Conservation (phyloP, 78 protist species). For the Chrysochromulina parva region DNA sequence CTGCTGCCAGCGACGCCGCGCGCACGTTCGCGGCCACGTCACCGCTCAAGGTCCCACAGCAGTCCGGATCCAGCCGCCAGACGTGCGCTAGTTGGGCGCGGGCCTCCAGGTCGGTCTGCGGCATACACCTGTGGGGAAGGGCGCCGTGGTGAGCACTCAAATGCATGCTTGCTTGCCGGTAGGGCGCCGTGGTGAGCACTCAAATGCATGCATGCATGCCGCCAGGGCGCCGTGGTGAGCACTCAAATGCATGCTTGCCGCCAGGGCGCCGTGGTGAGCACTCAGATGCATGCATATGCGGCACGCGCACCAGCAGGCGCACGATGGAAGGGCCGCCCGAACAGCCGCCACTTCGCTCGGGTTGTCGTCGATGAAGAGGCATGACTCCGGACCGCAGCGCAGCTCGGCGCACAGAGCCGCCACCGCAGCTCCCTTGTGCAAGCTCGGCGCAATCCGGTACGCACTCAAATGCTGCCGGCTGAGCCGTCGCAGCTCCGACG, state of each 20-base stretch:
- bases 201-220: no score
- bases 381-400: neutral
- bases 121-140: neutral
- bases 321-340: neutral
- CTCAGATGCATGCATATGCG: no score
- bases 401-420: neutral
- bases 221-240: no score
- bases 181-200: no score
- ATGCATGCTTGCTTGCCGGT: no score
- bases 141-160: no score
- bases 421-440: neutral
- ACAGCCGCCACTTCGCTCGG: neutral
- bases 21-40: neutral
- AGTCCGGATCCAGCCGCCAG: neutral
- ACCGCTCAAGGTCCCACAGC: neutral
- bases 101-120: neutral
- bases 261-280: no score
- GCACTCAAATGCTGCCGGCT: neutral
- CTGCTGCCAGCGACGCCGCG: neutral
- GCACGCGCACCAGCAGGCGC: neutral
- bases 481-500: neutral
- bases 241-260: no score
- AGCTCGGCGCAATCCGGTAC: neutral
- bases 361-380: constrained; percentile 22
- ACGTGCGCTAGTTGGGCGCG: neutral